Base-by-base conservation (phyloP, 257 asterid species). In the Jaltomata sinuosa region DNA sequence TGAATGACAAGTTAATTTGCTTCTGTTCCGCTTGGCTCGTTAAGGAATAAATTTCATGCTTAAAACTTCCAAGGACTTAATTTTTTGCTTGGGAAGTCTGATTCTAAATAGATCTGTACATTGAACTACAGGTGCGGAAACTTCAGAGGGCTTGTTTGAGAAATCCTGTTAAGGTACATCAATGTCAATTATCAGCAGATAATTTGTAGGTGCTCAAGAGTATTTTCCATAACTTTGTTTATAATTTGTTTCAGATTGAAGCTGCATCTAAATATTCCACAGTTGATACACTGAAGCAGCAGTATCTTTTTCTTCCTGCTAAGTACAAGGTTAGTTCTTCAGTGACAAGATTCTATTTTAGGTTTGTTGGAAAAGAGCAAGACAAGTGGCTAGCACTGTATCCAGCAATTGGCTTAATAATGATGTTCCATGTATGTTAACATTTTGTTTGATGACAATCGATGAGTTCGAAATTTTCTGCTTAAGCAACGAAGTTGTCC, bases 81-180 rank as follows among this genome's bases (percentile, higher is more conserved):
- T 0, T 47, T 74, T 72, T 72, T 72, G 12, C 55, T 12, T 72
- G 80, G 80, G 36, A 74, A 47, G 16, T 47, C 16, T 9, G 25
- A 47, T 15, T 74, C 59, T 74, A 15, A 47, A 45, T 22, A 8
- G 21, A 45, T 47, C 34, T 74, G 25, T 74, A 47, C 25, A 10
- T 47, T 74, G 81, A 74, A 45, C 22, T 87, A 61, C 92, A 96
- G 99, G 99, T 96, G 87, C 85, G 87, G 87, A 96, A 96, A 93
- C 91, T 96, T 34, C 98, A 96, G 91, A 90, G 98, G 89, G 98
- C 98, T 84, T 94, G 98, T 90, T 85, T 96, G 84, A 93, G 89
- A 86, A 92, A 96, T 80, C 98, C 98, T 81, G 98, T 96, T 25
- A 94, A 93, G 97, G 99, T 93, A 90, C 84, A 79, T 50, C 42